phyloP scores from a whole-genome alignment of 1,139 yeast genomes.

The Saccharomyces hybrid region DNA sequence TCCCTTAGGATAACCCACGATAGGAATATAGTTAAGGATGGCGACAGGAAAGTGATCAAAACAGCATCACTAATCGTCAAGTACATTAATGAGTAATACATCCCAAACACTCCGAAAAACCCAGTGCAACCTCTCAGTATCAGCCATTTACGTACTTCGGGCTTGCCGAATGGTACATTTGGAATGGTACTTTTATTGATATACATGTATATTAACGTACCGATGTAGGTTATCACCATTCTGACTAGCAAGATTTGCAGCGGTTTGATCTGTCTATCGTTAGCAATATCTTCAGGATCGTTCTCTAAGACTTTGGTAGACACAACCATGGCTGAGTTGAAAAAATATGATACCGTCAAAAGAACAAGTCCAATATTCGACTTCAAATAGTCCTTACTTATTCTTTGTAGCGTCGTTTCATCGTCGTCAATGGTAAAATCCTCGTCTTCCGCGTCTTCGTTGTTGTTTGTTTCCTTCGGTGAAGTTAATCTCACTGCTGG shows the following conservation, averaged over 20 bases:
- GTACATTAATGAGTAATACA: conserved; percentile 68
- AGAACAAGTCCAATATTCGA: conserved; percentile 38
- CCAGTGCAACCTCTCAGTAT: conserved; percentile 64
- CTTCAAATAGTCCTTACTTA: conserved; percentile 9
- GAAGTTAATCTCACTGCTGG: neutral
- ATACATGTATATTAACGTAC: conserved; percentile 50
- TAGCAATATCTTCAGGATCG: conserved; percentile 33
- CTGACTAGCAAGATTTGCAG: conserved; percentile 68
- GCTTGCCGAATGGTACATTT: conserved; percentile 68
- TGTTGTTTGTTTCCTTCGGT: neutral
- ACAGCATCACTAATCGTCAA: conserved; percentile 70
- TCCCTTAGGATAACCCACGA: conserved; percentile 67
- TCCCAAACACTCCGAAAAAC: conserved; percentile 68
- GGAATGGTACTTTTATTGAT: conserved; percentile 40
- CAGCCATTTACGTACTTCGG: conserved; percentile 46
- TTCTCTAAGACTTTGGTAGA: conserved; percentile 64
- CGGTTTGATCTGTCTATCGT: conserved; percentile 46
- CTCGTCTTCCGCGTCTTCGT: neutral
- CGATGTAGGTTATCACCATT: conserved; percentile 61
- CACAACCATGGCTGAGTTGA: conserved; percentile 64
- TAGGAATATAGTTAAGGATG: conserved; percentile 66
- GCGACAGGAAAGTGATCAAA: conserved; percentile 70
- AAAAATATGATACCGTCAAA: conserved; percentile 49
- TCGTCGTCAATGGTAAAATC: neutral
- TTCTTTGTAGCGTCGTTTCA: conserved; percentile 2